Base-by-base conservation (phyloP, 257 asterid species). In the Solanum dulcamara region DNA sequence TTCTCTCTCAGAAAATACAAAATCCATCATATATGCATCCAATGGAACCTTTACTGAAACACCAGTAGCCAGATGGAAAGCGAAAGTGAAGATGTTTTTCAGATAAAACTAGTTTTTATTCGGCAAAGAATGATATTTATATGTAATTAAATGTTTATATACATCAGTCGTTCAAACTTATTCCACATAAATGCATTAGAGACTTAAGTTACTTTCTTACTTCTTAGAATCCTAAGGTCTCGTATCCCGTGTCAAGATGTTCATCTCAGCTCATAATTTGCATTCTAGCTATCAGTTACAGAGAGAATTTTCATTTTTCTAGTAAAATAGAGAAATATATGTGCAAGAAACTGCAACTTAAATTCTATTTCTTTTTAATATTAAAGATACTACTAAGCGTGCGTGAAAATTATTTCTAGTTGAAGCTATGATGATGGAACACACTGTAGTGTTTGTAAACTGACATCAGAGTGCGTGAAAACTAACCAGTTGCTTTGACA, bases 1-100 rank as follows among this genome's bases (percentile, higher is more conserved):
- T 89, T 95, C 93, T 68, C 89, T 92, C 92, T 95, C 99, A 46
- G 98, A 95, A 93, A 97, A 97, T 80, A 97, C 99, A 89, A 97
- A 97, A 88, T 97, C 99, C 93, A 97, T 91, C 95, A 91, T 87
- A 88, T 94, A 93, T 87, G 98, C 98, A 90, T 97, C 99, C 91
- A 94, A 77, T 24, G 98, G 99, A 90, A 97, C 96, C 91, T 92
- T 93, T 88, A 97, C 98, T 97, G 95, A 79, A 84, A 89, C 83
- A 86, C 42, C 88, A 75, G 72, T 68, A 84, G 83, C 85, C 83
- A 70, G 67, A 51, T 64, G 42, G 72, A 68, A 79, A 26, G 84
- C 30, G 82, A 70, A 75, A 86, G 83, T 72, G 87, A 86, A 85
- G 15, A 48, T 83, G 85, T 75, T 80, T 46, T 50, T 37, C 14